A percentile compares a stretch with the other conserved stretches of the same genome.
Conservation (phyloP, 495 filamentous ascomycete species). For the Neurospora sp. region DNA sequence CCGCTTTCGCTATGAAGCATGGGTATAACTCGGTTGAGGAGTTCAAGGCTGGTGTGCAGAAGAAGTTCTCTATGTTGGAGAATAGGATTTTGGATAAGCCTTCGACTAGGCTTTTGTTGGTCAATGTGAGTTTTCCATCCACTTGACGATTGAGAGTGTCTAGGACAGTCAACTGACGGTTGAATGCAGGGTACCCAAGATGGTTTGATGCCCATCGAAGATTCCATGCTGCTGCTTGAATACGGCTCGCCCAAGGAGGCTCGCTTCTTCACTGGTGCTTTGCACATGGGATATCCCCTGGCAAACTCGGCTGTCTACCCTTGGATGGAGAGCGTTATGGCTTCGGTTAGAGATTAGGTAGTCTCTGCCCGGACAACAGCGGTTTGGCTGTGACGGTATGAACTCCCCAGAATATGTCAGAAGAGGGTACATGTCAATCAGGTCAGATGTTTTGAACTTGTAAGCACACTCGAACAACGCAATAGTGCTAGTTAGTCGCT, state of each 20-base stretch:
- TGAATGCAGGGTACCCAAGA: constrained; percentile 51
- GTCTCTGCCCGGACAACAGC: neutral
- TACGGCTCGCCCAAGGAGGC: constrained; percentile 67
- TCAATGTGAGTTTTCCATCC: constrained; percentile 45
- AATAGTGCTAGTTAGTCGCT: neutral
- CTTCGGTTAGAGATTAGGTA: constrained; percentile 10
- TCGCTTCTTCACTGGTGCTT: constrained; percentile 45
- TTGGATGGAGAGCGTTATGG: constrained; percentile 45
- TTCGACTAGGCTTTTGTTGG: constrained; percentile 52
- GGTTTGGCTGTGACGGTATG: neutral
- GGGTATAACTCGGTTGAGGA: constrained; percentile 52
- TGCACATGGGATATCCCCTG: constrained; percentile 58
- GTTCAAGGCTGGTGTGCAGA: constrained; percentile 49
- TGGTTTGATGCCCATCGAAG: constrained; percentile 69
- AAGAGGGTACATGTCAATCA: neutral
- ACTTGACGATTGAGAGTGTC: neutral
- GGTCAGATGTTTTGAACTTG: neutral
- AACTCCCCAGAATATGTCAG: neutral
- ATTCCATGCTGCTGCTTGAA: constrained; percentile 57
- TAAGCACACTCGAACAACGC: neutral
- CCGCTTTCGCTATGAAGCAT: constrained; percentile 59
- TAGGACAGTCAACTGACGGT: constrained; percentile 1
- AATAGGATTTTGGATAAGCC: constrained; percentile 55
- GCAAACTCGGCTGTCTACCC: constrained; percentile 43
- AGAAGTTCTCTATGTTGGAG: constrained; percentile 65